Base-by-base conservation (phyloP, 768 basidiomycete species). In the Termitomyces sp. region DNA sequence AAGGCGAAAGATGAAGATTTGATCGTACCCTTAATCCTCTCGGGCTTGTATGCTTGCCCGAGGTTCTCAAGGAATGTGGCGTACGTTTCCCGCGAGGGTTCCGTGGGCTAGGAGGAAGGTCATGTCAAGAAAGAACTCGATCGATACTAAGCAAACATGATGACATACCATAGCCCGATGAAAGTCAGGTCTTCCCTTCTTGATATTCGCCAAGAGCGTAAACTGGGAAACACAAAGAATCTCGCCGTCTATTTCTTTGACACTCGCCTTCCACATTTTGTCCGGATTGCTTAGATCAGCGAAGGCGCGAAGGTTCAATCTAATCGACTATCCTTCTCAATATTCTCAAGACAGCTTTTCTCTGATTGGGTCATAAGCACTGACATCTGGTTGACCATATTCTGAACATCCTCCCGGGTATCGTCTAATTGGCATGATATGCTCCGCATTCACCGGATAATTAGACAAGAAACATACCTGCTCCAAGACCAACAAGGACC, bases 221-320 rank as follows among this genome's bases (percentile, higher is more conserved):
- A 97, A 96, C 67, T 98, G 96, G 1, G 95, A 95, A 15, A 96
- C 94, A 67, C 96, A 98, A 4, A 98, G 83, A 12, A 99, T 83
- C 56, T 96, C 94, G 48, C 94, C 96, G 29, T 85, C 83, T 29
- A 97, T 84, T 65, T 98, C 96, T 73, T 87, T 91, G 52, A 98
- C 89, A 69, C 78, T 92, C 25, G 81, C 75, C 74, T 92, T 96
- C 96, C 96, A 98, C 83, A 89, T 88, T 60, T 82, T 79, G 5
- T 79, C 81, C 1, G 79, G 71, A 69, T 79, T 80, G 15, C 67
- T 69, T 9, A 77, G 77, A 69, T 89, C 85, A 51, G 85, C 79
- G 70, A 96, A 96, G 56, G 88, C 81, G 54, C 89, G 83, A 59
- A 96, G 78, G 31, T 83, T 77, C 5, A 96, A 77, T 66, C 92